Conservation (phyloP, 1,139 yeast genomes). For the Hanseniaspora uvarum region DNA sequence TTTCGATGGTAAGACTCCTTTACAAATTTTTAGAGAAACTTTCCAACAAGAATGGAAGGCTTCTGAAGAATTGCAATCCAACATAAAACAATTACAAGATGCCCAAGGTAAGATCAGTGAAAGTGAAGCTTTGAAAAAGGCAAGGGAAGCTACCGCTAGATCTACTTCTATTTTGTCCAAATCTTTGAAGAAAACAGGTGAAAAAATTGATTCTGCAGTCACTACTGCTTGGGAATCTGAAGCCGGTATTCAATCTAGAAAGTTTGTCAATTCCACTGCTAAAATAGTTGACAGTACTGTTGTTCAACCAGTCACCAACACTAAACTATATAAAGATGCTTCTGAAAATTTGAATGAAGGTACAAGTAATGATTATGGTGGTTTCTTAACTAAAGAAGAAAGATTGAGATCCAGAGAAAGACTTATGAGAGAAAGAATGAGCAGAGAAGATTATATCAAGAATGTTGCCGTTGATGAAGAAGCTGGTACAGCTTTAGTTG, state of each 20-base stretch:
- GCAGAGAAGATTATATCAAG: conserved; percentile 15
- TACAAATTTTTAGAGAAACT: conserved; percentile 87
- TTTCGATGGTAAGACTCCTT: conserved; percentile 50
- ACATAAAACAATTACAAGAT: conserved; percentile 88
- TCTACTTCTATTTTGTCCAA: conserved; percentile 80
- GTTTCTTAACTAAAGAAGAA: conserved; percentile 76
- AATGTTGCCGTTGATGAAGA: conserved; percentile 29
- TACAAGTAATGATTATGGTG: conserved; percentile 79
- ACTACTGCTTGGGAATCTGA: conserved; percentile 94
- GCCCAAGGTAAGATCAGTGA: conserved; percentile 94
- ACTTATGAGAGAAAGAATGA: conserved; percentile 35
- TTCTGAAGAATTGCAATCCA: conserved; percentile 78
- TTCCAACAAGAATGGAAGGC: conserved; percentile 86
- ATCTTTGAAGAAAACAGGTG: conserved; percentile 83
- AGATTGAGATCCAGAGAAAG: conserved; percentile 66
- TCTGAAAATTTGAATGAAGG: conserved; percentile 89
- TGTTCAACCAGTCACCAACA: conserved; percentile 87
- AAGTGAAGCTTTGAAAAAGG: conserved; percentile 84
- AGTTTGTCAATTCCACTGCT: conserved; percentile 70
- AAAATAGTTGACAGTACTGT: conserved; percentile 70
- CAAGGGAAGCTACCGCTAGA: conserved; percentile 81
- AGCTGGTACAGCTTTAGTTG: conserved; percentile 76
- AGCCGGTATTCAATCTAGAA: conserved; percentile 77
- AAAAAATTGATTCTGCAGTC: conserved; percentile 83
- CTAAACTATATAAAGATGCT: conserved; percentile 81